These are phyloP conservation scores for Dichotomocladium elegans DNA, from an alignment of 371 early-diverging fungal genomes.

Conservation along the genomic window DNA sequence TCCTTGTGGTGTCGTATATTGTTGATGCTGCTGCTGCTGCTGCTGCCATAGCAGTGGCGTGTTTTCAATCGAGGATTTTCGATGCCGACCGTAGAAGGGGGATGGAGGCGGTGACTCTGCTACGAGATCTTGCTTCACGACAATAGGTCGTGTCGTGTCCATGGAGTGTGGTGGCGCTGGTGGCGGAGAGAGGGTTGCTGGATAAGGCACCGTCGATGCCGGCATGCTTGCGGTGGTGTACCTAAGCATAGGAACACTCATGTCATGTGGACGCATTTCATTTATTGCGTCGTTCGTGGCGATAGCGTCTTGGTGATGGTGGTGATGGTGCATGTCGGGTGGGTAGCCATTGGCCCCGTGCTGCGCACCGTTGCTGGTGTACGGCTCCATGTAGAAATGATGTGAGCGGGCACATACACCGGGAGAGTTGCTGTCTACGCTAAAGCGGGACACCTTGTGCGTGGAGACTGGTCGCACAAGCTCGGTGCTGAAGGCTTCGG, in stretches of 20 bases:
- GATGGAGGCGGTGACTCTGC: background rate
- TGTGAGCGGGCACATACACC: background rate
- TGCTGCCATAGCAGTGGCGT: background rate
- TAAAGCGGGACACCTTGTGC: background rate
- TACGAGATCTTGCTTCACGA: background rate
- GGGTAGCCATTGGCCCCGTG: background rate
- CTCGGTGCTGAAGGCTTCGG: background rate
- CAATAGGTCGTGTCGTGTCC: background rate
- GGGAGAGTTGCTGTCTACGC: background rate
- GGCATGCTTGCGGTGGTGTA: background rate
- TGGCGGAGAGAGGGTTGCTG: background rate
- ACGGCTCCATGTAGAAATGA: background rate
- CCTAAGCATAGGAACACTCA: background rate
- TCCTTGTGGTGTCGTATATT: background rate
- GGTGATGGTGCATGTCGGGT: background rate
- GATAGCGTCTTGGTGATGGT: background rate
- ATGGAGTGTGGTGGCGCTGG: background rate
- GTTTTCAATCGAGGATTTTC: background rate
- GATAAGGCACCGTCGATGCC: background rate
- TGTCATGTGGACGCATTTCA: background rate
- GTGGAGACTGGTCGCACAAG: background rate
- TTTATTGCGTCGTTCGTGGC: background rate
- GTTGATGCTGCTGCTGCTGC: background rate
- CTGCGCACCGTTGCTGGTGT: background rate
- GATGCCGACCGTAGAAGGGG: background rate